Evolutionary conservation across 345 rosid species (phyloP).

Genomic region (Odontarrhena argentea): DNA sequence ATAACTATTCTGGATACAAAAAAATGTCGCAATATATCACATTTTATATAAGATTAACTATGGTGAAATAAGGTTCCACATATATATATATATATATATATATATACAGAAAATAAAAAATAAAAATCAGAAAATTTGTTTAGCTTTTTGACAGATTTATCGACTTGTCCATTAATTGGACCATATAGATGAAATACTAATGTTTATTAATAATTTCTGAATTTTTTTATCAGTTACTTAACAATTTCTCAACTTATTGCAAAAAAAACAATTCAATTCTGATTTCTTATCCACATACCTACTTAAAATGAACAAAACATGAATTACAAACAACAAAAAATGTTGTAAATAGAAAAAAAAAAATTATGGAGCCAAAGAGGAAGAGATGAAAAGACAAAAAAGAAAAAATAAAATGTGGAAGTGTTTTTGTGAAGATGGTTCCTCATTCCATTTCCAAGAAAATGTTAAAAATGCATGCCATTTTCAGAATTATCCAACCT

Average conservation of each 20-base stretch:
- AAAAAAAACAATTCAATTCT: too few species aligned
- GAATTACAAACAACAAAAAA: neutral
- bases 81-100: too few species aligned
- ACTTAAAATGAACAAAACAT: neutral
- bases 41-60: neutral
- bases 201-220: too few species aligned
- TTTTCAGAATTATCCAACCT: constrained; percentile 23
- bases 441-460: constrained; percentile 13
- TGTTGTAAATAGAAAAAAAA: neutral
- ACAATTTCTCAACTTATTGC: too few species aligned
- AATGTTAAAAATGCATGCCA: constrained; percentile 30
- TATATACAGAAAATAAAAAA: too few species aligned
- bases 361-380: neutral
- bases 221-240: too few species aligned
- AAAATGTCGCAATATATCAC: too few species aligned
- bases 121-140: too few species aligned
- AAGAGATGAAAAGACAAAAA: constrained; percentile 5
- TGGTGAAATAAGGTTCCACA: neutral
- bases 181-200: too few species aligned
- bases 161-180: neutral
- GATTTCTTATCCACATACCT: neutral
- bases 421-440: constrained; percentile 8
- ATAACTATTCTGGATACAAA: too few species aligned
- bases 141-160: neutral
- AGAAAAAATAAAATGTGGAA: neutral